phyloP scores from a whole-genome alignment of 108 stramenopile species.

The Nannochloropsis salina region DNA sequence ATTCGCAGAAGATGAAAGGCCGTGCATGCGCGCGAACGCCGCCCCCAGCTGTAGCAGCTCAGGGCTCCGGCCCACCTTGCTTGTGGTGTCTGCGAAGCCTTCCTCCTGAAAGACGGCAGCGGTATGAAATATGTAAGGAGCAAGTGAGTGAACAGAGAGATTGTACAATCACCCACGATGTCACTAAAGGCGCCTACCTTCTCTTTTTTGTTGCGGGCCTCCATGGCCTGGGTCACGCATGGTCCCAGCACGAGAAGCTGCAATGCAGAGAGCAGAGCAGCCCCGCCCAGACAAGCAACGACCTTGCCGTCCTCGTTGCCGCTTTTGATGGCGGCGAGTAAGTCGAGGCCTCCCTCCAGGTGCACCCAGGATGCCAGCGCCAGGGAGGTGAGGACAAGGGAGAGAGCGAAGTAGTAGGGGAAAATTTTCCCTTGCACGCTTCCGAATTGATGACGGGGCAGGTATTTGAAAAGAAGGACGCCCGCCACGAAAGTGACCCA shows the following conservation, averaged over 20 bases:
- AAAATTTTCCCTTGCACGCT: conserved; percentile 9
- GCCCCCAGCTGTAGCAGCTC: background rate
- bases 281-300: background rate
- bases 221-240: background rate
- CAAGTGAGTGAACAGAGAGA: background rate
- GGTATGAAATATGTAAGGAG: background rate
- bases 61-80: conserved; percentile 10
- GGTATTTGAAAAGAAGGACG: background rate
- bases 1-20: background rate
- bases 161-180: background rate
- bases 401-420: conserved; percentile 1
- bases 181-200: background rate
- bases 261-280: background rate
- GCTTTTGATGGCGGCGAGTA: background rate
- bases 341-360: conserved; percentile 5
- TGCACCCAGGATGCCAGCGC: conserved; percentile 2
- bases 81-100: background rate
- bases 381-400: background rate
- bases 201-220: background rate
- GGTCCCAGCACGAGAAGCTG: background rate
- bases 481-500: background rate
- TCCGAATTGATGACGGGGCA: background rate
- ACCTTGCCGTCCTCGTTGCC: background rate
- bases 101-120: background rate
- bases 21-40: background rate